phyloP scores from a whole-genome alignment of 495 filamentous ascomycete species.

The Monascus purpureus region DNA sequence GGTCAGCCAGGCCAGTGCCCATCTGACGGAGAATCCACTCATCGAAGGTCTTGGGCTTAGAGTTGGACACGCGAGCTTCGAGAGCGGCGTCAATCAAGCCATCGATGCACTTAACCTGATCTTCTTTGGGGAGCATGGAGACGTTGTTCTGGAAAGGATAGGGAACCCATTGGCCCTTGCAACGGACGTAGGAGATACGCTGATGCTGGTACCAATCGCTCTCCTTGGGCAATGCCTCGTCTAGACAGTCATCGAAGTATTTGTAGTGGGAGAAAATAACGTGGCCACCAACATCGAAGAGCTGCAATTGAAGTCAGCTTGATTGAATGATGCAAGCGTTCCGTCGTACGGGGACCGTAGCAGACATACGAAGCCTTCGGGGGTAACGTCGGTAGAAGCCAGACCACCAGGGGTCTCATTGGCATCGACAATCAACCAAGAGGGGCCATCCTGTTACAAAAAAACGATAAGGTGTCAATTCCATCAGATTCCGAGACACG shows the following conservation, averaged over 20 bases:
- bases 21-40: slow-evolving; percentile 96
- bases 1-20: slow-evolving; percentile 78
- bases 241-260: slow-evolving; percentile 98
- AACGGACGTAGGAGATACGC: slow-evolving; percentile 97
- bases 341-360: neutral
- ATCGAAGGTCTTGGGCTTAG: slow-evolving; percentile 91
- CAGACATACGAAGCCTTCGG: slow-evolving; percentile 75
- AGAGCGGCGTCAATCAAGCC: slow-evolving; percentile 94
- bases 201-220: slow-evolving; percentile 97
- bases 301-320: slow-evolving; percentile 38
- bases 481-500: no score
- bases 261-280: slow-evolving; percentile 99
- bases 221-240: slow-evolving; percentile 86
- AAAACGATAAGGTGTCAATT: no score
- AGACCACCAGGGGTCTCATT: slow-evolving; percentile 92
- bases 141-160: slow-evolving; percentile 99
- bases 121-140: slow-evolving; percentile 93
- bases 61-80: slow-evolving; percentile 69
- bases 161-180: slow-evolving; percentile 89
- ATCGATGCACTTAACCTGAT: slow-evolving; percentile 90
- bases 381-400: slow-evolving; percentile 89
- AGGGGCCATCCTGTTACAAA: slow-evolving; percentile 79
- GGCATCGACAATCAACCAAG: slow-evolving; percentile 91
- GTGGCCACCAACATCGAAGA: slow-evolving; percentile 98
- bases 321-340: no score